Evolutionary conservation across 2,329 filamentous ascomycete species (phyloP), one percentile per base, ranked within the genome.

Genomic region (Colletotrichum tropicale): DNA sequence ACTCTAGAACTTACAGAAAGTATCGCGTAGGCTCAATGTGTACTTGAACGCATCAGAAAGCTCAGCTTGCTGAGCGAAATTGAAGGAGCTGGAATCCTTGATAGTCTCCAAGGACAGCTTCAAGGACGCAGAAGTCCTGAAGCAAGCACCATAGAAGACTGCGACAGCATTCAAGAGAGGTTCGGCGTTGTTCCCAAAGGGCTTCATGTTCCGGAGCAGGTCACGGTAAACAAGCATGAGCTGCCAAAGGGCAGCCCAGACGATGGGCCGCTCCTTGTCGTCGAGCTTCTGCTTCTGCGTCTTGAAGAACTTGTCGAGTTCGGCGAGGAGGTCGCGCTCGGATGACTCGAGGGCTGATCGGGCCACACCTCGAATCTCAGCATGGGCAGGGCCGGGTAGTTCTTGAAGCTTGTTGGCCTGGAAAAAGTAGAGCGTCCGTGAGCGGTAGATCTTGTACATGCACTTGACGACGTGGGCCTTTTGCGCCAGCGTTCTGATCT

Each of bases 221-320:
- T 89, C 86, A 26, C 85, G 84, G 76, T 89, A 89, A 78, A 88
- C 85, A 55, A 89, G 82, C 58, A 89, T 86, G 71, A 89, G 80
- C 76, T 89, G 86, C 87, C 88, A 89, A 80, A 89, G 80, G 78
- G 85, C 86, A 18, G 84, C 86, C 87, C 88, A 89, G 26, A 89
- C 78, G n/a, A 85, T 84, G 73, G 88, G 80, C 65, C 83, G 84
- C 67, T 87, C 86, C 16, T 85, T n/a, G 16, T 48, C 38, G 80
- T 1, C 81, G 76, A 6, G 61, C 55, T 6, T 71, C 61, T 24
- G 60, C 65, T 2, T 38, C 61, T 43, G 65, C 43, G 71, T 34
- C 60, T 70, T 80, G 55, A 87, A 80, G 56, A 81, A 84, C 30
- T 84, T 83, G 66, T 87, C 86, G 28, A 87, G 81, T 56, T 84